Evolutionary conservation across 768 basidiomycete genomes (phyloP).

Genomic region (Termitomyces bulborhizus): DNA sequence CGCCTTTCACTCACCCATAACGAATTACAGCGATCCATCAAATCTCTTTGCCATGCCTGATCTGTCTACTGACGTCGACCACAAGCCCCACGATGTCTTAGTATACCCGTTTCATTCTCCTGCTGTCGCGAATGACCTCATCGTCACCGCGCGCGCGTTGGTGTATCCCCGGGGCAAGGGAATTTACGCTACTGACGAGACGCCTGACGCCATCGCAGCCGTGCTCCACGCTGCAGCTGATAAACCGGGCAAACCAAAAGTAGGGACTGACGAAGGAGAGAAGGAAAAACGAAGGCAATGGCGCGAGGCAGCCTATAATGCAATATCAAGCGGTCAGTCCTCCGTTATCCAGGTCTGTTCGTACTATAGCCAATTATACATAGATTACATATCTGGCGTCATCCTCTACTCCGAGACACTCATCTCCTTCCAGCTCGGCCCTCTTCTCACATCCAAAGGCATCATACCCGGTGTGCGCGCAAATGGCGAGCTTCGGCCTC

Average conservation of each 20-base stretch:
- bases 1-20: constrained; percentile 11
- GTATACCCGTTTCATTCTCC: constrained; percentile 35
- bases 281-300: constrained; percentile 34
- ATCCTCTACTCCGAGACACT: constrained; percentile 46
- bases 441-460: constrained; percentile 33
- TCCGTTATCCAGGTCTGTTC: constrained; percentile 2
- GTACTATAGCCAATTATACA: not conserved
- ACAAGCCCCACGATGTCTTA: constrained; percentile 20
- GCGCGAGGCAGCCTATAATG: constrained; percentile 38
- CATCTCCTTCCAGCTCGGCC: constrained; percentile 42
- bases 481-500: constrained; percentile 40
- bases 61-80: constrained; percentile 8
- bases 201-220: constrained; percentile 34
- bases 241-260: constrained; percentile 17
- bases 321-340: constrained; percentile 31
- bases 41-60: constrained; percentile 26
- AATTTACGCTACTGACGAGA: constrained; percentile 50
- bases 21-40: constrained; percentile 17
- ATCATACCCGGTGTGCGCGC: constrained; percentile 47
- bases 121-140: constrained; percentile 34
- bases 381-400: constrained; percentile 36
- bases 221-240: constrained; percentile 30
- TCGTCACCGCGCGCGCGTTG: constrained; percentile 35
- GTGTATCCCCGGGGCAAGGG: constrained; percentile 45
- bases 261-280: constrained; percentile 28